A percentile compares a stretch with the other conserved stretches of the same genome.
phyloP scores from a whole-genome alignment of 805 yeast species.

The Myxozyma udenii region DNA sequence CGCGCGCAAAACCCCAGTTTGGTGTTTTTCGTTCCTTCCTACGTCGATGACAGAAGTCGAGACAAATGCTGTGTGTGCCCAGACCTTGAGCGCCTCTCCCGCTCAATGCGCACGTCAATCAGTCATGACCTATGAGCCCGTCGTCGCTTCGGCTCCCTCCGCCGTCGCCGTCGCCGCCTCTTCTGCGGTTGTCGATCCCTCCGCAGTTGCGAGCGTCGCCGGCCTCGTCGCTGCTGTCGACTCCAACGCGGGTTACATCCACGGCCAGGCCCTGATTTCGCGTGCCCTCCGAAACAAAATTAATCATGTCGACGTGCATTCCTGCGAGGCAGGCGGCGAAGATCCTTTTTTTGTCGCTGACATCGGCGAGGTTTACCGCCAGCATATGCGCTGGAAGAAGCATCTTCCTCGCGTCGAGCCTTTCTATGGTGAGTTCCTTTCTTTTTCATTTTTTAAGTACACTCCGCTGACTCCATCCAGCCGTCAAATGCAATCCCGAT shows the following conservation, averaged over 20 bases:
- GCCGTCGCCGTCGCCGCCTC: background rate
- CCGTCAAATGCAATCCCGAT: conserved; percentile 91
- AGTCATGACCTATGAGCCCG: conserved; percentile 14
- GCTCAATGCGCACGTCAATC: conserved; percentile 5
- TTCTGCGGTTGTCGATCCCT: conserved; percentile 4
- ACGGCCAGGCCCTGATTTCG: conserved; percentile 27
- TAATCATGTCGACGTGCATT: conserved; percentile 48
- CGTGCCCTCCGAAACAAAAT: conserved; percentile 25
- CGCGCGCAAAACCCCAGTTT: too few species aligned
- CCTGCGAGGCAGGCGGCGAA: conserved; percentile 72
- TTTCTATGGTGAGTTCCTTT: conserved; percentile 47
- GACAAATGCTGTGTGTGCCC: conserved; percentile 30
- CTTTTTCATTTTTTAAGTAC: background rate
- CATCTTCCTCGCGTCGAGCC: conserved; percentile 75
- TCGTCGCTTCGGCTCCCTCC: conserved; percentile 6
- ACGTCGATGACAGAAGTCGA: conserved; percentile 31
- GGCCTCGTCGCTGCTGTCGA: background rate
- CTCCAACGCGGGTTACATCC: conserved; percentile 9
- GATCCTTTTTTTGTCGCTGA: conserved; percentile 88
- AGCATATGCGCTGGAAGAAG: conserved; percentile 60
- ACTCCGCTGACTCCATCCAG: conserved; percentile 37
- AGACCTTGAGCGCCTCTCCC: conserved; percentile 23
- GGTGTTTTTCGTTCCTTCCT: conserved; percentile 4
- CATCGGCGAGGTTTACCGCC: conserved; percentile 63
- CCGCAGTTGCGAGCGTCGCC: conserved; percentile 1